Conservation (phyloP, 495 filamentous ascomycete genomes). For the Penicillium angulare region DNA sequence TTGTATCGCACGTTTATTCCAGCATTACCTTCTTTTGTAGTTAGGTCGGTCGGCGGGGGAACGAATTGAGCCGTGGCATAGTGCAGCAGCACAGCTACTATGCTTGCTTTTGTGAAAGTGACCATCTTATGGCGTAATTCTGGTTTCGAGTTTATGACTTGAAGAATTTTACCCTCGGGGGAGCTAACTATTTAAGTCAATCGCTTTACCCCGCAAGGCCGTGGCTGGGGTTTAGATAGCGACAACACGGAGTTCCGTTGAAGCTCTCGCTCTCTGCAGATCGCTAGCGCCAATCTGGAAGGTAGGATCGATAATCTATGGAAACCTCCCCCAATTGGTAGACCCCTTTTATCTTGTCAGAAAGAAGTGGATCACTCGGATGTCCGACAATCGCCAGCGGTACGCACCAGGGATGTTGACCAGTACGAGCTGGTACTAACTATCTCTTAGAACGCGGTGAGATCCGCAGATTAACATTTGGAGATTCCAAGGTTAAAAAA, state of each 20-base stretch:
- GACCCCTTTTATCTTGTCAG: neutral
- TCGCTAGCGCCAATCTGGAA: conserved; percentile 10
- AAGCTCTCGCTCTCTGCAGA: conserved; percentile 4
- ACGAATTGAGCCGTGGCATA: conserved; percentile 52
- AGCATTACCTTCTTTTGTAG: conserved; percentile 48
- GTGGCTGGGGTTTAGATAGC: conserved; percentile 1
- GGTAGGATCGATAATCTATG: conserved; percentile 6
- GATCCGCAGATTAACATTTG: too few species aligned
- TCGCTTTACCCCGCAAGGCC: conserved; percentile 5
- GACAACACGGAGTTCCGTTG: too few species aligned
- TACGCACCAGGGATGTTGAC: too few species aligned
- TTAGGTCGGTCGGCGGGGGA: conserved; percentile 54
- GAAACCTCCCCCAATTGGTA: conserved; percentile 7
- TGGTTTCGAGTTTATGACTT: neutral
- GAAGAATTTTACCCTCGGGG: neutral
- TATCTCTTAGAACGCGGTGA: too few species aligned
- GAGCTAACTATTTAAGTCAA: neutral
- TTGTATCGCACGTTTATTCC: conserved; percentile 58
- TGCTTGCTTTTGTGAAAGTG: neutral
- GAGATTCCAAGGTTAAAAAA: too few species aligned
- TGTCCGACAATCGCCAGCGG: too few species aligned
- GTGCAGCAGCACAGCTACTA: conserved; percentile 1
- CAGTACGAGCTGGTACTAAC: too few species aligned
- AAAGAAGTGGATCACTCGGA: neutral
- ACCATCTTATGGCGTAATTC: conserved; percentile 7